phyloP scores from a whole-genome alignment of 1,284 basidiomycete genomes.

The Heliocybe sulcata region DNA sequence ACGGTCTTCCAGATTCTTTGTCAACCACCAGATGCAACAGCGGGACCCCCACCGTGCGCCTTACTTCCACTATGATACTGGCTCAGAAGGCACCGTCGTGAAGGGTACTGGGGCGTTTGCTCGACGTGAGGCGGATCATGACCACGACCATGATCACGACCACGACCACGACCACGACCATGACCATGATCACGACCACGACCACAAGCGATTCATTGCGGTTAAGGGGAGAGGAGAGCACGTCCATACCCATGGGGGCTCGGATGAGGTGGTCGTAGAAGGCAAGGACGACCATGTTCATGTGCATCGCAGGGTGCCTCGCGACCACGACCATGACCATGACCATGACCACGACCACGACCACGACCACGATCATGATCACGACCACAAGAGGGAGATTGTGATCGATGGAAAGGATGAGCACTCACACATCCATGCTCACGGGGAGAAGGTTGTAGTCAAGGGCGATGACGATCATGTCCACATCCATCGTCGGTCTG shows the following conservation, averaged over 20 bases:
- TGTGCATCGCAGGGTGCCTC: conserved; percentile 7
- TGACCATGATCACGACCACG: neutral
- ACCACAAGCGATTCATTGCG: neutral
- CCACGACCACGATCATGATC: conserved; percentile 15
- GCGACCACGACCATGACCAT: conserved; percentile 9
- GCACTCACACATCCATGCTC: neutral
- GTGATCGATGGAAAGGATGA: conserved; percentile 6
- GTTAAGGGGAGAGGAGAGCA: no score
- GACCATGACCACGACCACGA: conserved; percentile 14
- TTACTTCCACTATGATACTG: neutral
- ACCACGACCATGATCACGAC: neutral
- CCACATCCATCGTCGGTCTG: conserved; percentile 5
- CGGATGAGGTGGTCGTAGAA: neutral
- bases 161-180: neutral
- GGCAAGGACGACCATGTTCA: neutral
- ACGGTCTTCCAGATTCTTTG: neutral
- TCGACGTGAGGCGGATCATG: neutral
- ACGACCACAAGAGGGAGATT: conserved; percentile 5
- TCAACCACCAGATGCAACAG: neutral
- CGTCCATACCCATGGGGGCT: no score
- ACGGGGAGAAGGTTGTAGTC: conserved; percentile 12
- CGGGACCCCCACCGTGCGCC: neutral
- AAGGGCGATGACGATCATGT: conserved; percentile 17
- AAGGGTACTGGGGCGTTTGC: neutral
- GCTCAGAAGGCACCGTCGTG: neutral